Evolutionary conservation across 2,329 filamentous ascomycete genomes (phyloP).

Genomic region (Nothomitra cinnamomea): DNA sequence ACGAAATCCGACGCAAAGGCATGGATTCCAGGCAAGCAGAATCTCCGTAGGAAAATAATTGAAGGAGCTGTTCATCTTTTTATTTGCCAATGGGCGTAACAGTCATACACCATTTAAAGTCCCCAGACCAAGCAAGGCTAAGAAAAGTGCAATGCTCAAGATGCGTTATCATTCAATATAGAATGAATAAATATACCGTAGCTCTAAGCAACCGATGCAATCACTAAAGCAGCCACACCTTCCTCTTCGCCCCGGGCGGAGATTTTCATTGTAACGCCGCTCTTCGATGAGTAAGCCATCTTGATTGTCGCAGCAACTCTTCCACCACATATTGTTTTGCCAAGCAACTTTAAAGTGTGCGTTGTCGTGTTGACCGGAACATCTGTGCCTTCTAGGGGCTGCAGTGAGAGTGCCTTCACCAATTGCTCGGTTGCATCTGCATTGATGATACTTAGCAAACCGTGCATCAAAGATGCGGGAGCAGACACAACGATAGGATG

Average conservation of each 20-base stretch:
- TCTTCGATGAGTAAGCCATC: conserved; percentile 89
- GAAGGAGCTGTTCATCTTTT: no score
- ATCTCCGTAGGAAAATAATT: no score
- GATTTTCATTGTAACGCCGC: conserved; percentile 91
- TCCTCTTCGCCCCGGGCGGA: conserved; percentile 84
- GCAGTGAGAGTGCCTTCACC: conserved; percentile 69
- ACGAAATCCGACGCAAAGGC: no score
- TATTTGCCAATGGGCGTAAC: no score
- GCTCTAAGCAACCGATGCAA: conserved; percentile 63
- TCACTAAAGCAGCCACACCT: conserved; percentile 67
- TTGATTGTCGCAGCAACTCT: conserved; percentile 73
- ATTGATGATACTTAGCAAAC: background rate
- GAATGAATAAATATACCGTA: background rate
- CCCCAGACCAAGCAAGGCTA: background rate
- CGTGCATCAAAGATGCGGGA: background rate
- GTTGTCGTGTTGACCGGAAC: conserved; percentile 76
- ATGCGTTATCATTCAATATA: background rate
- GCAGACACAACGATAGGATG: background rate
- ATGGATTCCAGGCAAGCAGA: no score
- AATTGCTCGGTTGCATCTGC: conserved; percentile 74
- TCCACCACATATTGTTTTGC: conserved; percentile 84
- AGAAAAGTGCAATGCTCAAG: background rate
- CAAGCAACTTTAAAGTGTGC: conserved; percentile 87
- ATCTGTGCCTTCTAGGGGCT: conserved; percentile 87
- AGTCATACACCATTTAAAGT: no score